Percentiles rank a stretch among this genome's conserved stretches.
These are phyloP conservation scores for Suhomyces bribrorum DNA, from an alignment of 1,139 yeast genomes.

Conservation along the genomic window DNA sequence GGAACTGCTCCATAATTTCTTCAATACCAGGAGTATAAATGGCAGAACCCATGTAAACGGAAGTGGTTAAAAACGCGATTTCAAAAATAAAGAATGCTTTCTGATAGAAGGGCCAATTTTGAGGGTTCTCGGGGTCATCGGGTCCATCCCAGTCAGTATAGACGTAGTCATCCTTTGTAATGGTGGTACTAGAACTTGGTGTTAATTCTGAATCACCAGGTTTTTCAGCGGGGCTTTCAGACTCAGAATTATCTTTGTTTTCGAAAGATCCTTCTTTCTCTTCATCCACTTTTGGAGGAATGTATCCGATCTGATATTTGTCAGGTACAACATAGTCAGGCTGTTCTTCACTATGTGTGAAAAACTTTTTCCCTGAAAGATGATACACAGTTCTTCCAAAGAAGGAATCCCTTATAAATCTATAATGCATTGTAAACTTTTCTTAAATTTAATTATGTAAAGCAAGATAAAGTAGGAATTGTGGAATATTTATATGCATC, in stretches of 20 bases:
- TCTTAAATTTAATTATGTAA: too few species aligned
- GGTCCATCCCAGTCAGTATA: slow-evolving; percentile 47
- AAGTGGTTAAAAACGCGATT: slow-evolving; percentile 48
- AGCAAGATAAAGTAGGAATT: too few species aligned
- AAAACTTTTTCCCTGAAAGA: slow-evolving; percentile 31
- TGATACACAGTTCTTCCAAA: slow-evolving; percentile 37
- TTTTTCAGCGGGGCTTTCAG: not conserved
- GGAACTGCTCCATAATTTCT: slow-evolving; percentile 29
- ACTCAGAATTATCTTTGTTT: not conserved
- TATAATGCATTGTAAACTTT: slow-evolving; percentile 4
- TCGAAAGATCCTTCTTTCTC: too few species aligned
- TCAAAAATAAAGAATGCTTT: slow-evolving; percentile 42
- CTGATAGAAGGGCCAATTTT: slow-evolving; percentile 50
- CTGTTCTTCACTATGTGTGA: slow-evolving; percentile 34
- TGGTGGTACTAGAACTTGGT: not conserved
- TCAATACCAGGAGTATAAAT: slow-evolving; percentile 57
- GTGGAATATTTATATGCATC: too few species aligned
- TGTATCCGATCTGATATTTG: slow-evolving; percentile 22
- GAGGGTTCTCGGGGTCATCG: slow-evolving; percentile 59
- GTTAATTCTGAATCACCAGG: slow-evolving; percentile 1
- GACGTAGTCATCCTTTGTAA: slow-evolving; percentile 11
- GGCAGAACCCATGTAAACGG: slow-evolving; percentile 63
- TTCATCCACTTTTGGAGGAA: slow-evolving; percentile 2
- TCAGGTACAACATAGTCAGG: slow-evolving; percentile 36
- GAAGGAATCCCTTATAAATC: slow-evolving; percentile 35